phyloP scores from a whole-genome alignment of 257 asterid genomes.

The Solanum pimpinellifolium region DNA sequence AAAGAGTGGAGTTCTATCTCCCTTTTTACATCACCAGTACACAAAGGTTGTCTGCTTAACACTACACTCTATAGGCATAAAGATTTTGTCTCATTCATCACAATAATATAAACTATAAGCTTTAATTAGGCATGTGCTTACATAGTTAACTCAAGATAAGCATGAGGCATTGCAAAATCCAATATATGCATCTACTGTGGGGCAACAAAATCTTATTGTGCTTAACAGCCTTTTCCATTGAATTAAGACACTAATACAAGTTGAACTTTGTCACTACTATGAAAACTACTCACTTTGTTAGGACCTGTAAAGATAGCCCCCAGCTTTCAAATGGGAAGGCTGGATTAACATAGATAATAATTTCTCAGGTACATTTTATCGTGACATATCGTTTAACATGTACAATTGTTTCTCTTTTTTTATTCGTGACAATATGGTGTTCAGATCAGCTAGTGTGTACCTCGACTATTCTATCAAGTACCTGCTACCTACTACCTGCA shows the following conservation, averaged over 20 bases:
- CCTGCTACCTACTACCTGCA: neutral
- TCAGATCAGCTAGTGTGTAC: neutral
- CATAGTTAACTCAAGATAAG: neutral
- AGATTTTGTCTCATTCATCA: conserved; percentile 3
- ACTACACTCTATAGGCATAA: neutral
- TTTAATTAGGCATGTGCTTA: neutral
- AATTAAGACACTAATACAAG: neutral
- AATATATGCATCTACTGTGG: neutral
- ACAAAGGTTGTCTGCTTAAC: neutral
- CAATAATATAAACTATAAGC: neutral
- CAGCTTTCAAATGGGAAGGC: neutral
- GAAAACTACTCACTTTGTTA: neutral
- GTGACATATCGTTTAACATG: neutral
- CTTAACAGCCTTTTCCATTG: neutral
- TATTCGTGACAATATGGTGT: neutral
- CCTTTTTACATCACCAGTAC: conserved; percentile 4
- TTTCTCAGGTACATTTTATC: neutral
- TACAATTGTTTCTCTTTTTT: neutral
- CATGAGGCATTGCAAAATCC: neutral
- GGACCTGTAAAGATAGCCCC: neutral
- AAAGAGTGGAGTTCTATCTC: neutral
- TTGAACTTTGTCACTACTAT: neutral
- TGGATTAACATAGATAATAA: neutral
- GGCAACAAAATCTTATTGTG: neutral
- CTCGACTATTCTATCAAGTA: neutral